These are phyloP conservation scores for Nannochloris sp. DNA, from an alignment of 139 green algal genomes.

Conservation along the genomic window DNA sequence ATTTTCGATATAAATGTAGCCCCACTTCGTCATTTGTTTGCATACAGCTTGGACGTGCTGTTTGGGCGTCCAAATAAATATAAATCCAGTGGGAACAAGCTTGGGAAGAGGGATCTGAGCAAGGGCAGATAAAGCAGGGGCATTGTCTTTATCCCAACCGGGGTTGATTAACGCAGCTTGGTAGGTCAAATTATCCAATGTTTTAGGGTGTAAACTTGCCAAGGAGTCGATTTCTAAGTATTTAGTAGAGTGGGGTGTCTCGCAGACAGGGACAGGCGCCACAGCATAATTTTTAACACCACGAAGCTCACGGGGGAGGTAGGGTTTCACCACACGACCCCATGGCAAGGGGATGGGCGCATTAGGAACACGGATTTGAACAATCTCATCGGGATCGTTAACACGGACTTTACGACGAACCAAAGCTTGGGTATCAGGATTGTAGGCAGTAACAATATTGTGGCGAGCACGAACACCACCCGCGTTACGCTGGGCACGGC, in stretches of 20 bases:
- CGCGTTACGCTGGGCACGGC: constrained; percentile 6
- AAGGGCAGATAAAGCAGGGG: constrained; percentile 15
- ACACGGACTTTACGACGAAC: constrained; percentile 46
- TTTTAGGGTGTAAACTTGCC: background rate
- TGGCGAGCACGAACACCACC: constrained; percentile 10
- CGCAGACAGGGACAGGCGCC: background rate
- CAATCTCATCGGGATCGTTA: constrained; percentile 32
- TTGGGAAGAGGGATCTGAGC: constrained; percentile 45
- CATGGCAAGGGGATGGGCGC: constrained; percentile 71
- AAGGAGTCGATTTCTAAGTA: background rate
- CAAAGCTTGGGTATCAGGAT: constrained; percentile 58
- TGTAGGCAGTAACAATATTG: constrained; percentile 63
- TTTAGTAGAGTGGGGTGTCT: background rate
- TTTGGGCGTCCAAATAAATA: constrained; percentile 84
- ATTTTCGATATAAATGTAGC: constrained; percentile 87
- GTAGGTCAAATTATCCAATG: background rate
- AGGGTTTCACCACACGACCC: constrained; percentile 66
- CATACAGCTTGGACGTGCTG: constrained; percentile 39
- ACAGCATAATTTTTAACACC: background rate
- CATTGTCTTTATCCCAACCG: constrained; percentile 28
- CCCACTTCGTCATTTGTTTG: constrained; percentile 44
- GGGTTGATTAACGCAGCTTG: constrained; percentile 58
- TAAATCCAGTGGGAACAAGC: constrained; percentile 73
- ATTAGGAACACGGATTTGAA: constrained; percentile 49
- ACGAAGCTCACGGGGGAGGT: constrained; percentile 18